Evolutionary conservation across 306 rosid genomes (phyloP).

Genomic region (Senna tora): DNA sequence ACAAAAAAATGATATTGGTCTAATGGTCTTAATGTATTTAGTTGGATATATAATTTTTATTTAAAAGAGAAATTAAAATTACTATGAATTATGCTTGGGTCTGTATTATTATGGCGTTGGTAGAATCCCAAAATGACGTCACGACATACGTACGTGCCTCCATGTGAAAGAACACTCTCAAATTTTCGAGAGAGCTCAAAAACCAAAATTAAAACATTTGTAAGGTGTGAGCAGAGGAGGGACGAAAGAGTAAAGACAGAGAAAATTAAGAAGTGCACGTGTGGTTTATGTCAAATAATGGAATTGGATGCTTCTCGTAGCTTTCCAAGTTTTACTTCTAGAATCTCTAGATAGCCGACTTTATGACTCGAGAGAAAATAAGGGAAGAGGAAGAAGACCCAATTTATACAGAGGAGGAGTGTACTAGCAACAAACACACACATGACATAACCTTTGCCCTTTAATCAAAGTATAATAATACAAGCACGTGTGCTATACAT

Average conservation of each 20-base stretch:
- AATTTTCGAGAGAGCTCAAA: background rate
- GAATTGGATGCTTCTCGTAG: conserved; percentile 38
- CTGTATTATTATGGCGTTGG: background rate
- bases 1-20: no score
- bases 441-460: background rate
- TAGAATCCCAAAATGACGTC: background rate
- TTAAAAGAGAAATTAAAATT: no score
- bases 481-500: background rate
- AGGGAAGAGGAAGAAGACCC: no score
- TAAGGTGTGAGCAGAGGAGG: no score
- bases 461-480: background rate
- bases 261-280: conserved; percentile 26
- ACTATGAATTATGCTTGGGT: no score
- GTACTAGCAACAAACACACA: background rate
- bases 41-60: no score
- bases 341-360: conserved; percentile 7
- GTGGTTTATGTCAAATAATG: conserved; percentile 7
- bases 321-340: conserved; percentile 1
- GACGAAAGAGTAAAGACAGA: no score
- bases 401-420: no score
- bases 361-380: background rate
- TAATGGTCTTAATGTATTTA: no score
- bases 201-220: background rate
- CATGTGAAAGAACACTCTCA: background rate
- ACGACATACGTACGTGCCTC: background rate